Conservation (phyloP, 768 basidiomycete genomes). For the Rossbeevera mucosa region DNA sequence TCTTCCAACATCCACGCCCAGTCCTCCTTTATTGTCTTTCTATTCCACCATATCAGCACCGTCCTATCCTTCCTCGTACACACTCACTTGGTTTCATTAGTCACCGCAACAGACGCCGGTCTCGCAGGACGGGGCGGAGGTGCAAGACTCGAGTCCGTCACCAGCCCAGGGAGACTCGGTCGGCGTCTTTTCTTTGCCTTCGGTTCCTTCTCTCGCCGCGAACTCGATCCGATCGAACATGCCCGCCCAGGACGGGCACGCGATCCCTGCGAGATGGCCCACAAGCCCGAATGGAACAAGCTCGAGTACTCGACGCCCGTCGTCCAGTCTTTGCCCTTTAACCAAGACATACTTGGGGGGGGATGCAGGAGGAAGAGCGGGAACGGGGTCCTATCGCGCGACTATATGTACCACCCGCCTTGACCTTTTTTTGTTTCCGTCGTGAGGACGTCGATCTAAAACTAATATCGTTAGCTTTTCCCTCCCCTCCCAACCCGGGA, state of each 20-base stretch:
- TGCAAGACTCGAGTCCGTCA: slow-evolving; percentile 3
- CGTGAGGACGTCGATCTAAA: slow-evolving; percentile 3
- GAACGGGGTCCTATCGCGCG: not conserved
- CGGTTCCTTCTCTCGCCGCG: not conserved
- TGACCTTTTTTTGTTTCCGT: slow-evolving; percentile 6
- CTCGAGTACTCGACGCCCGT: slow-evolving; percentile 32
- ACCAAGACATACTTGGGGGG: slow-evolving; percentile 26
- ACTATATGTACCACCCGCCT: slow-evolving; percentile 30
- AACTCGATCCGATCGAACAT: slow-evolving; percentile 8
- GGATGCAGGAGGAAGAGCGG: not conserved
- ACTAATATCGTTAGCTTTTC: not conserved
- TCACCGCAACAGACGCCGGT: too few species aligned
- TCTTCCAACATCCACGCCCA: slow-evolving; percentile 30
- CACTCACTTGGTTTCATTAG: too few species aligned
- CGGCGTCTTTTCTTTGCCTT: slow-evolving; percentile 2
- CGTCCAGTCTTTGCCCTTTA: slow-evolving; percentile 28
- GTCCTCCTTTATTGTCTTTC: too few species aligned
- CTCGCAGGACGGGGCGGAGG: slow-evolving; percentile 1
- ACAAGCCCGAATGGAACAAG: slow-evolving; percentile 34
- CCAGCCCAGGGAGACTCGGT: slow-evolving; percentile 2
- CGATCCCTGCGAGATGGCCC: slow-evolving; percentile 24
- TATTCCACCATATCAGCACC: too few species aligned
- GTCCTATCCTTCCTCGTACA: too few species aligned
- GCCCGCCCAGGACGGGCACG: slow-evolving; percentile 2
- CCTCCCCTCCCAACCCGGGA: not conserved